Conservation (phyloP, 1,284 basidiomycete genomes). For the Ceratobasidium sp. region DNA sequence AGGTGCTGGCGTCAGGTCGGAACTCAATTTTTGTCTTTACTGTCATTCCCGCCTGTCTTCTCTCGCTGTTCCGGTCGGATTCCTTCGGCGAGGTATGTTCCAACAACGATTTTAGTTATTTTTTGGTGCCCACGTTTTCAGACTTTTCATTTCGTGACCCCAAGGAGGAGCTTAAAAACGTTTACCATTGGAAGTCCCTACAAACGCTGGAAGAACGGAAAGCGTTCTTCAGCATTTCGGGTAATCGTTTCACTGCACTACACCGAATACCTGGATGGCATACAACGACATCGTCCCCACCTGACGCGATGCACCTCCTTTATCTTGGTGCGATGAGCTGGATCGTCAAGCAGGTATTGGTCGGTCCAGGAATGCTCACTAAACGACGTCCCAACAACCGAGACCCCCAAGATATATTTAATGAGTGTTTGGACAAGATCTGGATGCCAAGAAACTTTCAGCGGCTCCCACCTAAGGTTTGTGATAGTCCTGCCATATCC, state of each 20-base stretch:
- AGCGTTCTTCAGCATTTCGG: background rate
- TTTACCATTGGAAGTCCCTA: constrained; percentile 19
- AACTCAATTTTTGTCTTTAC: constrained; percentile 25
- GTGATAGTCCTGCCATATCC: background rate
- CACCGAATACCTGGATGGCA: constrained; percentile 38
- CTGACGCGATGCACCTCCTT: constrained; percentile 39
- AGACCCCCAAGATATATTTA: constrained; percentile 22
- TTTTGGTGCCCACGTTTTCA: background rate
- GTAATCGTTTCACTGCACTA: constrained; percentile 30
- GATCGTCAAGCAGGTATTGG: constrained; percentile 38
- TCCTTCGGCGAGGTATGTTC: background rate
- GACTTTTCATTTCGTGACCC: constrained; percentile 3
- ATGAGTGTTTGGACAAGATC: background rate
- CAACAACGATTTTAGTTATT: background rate
- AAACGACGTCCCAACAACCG: background rate
- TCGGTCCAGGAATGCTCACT: constrained; percentile 21
- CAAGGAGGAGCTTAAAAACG: constrained; percentile 23
- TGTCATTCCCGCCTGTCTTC: constrained; percentile 1
- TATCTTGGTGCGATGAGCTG: constrained; percentile 39
- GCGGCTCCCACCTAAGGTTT: constrained; percentile 33
- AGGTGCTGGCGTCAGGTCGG: constrained; percentile 8
- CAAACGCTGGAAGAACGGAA: background rate
- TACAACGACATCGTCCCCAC: constrained; percentile 15
- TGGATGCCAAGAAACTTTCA: constrained; percentile 32
- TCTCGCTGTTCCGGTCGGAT: background rate